Percentiles rank a stretch among this genome's conserved stretches.
Evolutionary conservation across 2,329 filamentous ascomycete genomes (phyloP).

Genomic region (Fusarium floridanum): DNA sequence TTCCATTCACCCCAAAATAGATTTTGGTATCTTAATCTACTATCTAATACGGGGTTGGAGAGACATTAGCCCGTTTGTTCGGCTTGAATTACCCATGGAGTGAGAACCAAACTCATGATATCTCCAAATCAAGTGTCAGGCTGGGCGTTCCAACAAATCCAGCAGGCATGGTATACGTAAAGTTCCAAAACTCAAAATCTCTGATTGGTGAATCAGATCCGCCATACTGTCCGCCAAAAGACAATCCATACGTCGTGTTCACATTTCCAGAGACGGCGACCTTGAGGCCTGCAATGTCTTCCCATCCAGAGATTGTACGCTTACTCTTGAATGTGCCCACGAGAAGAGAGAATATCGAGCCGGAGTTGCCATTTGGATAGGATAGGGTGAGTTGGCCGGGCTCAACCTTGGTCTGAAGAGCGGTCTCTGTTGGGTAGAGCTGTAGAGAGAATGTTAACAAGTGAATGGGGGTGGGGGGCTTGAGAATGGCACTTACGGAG

Average conservation of each 20-base stretch:
- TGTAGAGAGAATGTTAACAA: slow-evolving; percentile 48
- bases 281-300: slow-evolving; percentile 61
- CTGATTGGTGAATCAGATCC: slow-evolving; percentile 48
- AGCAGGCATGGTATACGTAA: slow-evolving; percentile 57
- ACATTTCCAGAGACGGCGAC: slow-evolving; percentile 61
- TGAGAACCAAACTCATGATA: not conserved
- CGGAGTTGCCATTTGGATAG: slow-evolving; percentile 65
- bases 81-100: not conserved
- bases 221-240: slow-evolving; percentile 58
- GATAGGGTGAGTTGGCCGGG: slow-evolving; percentile 58
- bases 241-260: slow-evolving; percentile 54
- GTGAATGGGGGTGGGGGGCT: slow-evolving; percentile 55
- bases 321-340: slow-evolving; percentile 61
- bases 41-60: not conserved
- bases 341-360: slow-evolving; percentile 64
- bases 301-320: slow-evolving; percentile 59
- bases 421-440: slow-evolving; percentile 53
- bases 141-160: slow-evolving; percentile 25
- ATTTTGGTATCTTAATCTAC: not conserved
- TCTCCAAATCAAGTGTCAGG: slow-evolving; percentile 15
- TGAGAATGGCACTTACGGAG: slow-evolving; percentile 34
- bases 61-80: not conserved
- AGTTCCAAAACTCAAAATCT: slow-evolving; percentile 63
- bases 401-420: slow-evolving; percentile 25
- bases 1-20: not conserved